Base-by-base conservation (phyloP, 106 monocot genomes). In the Hemerocallis citrina region DNA sequence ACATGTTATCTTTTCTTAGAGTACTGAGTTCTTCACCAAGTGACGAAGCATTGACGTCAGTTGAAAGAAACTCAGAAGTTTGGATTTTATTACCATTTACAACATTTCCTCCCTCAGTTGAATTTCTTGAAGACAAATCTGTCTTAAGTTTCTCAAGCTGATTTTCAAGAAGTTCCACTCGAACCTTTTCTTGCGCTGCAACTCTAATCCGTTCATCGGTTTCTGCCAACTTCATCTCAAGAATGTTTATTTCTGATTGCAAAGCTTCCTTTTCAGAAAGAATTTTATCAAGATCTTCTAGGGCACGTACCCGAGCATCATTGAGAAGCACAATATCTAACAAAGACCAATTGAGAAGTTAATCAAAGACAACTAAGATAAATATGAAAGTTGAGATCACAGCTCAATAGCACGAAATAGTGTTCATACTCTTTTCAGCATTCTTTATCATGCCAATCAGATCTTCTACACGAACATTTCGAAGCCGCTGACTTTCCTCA, bases 301-400 rank as follows among this genome's bases (percentile, higher is more conserved):
- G 44, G 16, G 85, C 80, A 69, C 59, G 57, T 55, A 78, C 37
- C 56, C 80, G 85, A 57, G 94, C 89, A 73, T 94, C 59, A 85
- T 94, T 94, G 14, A 89, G 83, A 71, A 89, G 85, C 62, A 89
- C 27, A 70, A 86, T 76, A 76, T 94, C 94, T 89, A 74, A 44
- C 20, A 54, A 5, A 59, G 56, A 67, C 32, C 14, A 32, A 64
- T 58, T 60, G 14, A 5, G 51, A 30, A 31, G 7, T 22, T 40
- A 29, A 27, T 64, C 39, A 19, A 32, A 25, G 41, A 49, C 21
- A 27, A 66, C 29, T 43, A 24, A 67, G 14, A 55, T 34, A 64
- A n/a, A n/a, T n/a, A 5, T 58, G 58, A 9, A 52, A 59, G 20
- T 2, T 65, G 24, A 16, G 52, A 51, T 22, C 47, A 22, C 48